Evolutionary conservation across 1,284 basidiomycete species (phyloP), one percentile per base, ranked within the genome.

Genomic region (Leccinum fallax): DNA sequence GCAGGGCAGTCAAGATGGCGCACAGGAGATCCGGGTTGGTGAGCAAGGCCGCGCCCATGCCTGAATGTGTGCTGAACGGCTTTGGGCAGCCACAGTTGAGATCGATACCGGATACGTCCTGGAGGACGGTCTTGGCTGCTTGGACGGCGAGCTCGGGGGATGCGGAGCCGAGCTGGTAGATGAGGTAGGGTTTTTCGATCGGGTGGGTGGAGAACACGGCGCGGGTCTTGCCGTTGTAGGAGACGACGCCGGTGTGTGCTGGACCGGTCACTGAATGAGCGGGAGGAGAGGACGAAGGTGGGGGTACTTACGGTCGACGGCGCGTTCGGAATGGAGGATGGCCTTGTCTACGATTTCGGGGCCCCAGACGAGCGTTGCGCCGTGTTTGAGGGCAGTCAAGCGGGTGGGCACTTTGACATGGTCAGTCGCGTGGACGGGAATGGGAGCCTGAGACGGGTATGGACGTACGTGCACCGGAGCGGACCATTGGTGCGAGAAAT

Each of bases 301-400:
- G 40, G 52, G 52, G 24, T 51, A 58, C 92, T 73, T 71, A 93
- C 95, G 86, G 81, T 98, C 88, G 13, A 98, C 94, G 24, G 82
- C 85, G 59, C 97, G 83, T 66, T 89, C 84, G 0, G 92, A 80
- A 60, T 96, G 93, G 53, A 99, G 82, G 61, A 99, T 95, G 13
- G 97, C 97, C 76, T 93, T 94, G 78, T 99, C 97, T 6, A 99
- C 92, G 53, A 95, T 92, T 74, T 99, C 97, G 0, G 97, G 97
- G 10, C 93, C 90, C 97, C 97, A 99, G 1, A 99, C 97, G 5
- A 99, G 83, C 15, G 90, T 89, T 3, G 97, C 97, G 2, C 97
- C 97, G 71, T 98, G 92, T 69, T 97, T 95, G 51, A 99, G 82
- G 8, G 94, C 89, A 66, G 95, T 90, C 16, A 97, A 76, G 46